Conservation (phyloP, 1,284 basidiomycete species). For the Ustilago xerochloae region DNA sequence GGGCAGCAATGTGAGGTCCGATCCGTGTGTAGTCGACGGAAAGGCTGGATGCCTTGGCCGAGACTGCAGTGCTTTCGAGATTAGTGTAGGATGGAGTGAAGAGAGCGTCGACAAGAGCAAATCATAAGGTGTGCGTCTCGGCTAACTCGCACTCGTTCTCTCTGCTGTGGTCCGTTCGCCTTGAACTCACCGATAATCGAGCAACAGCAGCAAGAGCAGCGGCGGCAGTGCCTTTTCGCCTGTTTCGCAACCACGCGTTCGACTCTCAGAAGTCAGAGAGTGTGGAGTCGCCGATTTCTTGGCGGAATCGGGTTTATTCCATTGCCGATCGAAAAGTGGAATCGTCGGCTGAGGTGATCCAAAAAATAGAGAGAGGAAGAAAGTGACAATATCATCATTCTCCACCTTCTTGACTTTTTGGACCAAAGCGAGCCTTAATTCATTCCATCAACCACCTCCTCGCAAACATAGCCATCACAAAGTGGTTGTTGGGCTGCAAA, state of each 20-base stretch:
- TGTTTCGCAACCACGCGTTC: background rate
- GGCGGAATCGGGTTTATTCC: constrained; percentile 16
- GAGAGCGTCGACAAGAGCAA: background rate
- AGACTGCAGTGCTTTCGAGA: no score
- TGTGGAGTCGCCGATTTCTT: constrained; percentile 12
- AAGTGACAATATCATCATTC: constrained; percentile 5
- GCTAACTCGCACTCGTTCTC: background rate
- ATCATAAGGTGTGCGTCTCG: background rate
- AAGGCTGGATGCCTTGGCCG: background rate
- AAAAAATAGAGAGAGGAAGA: constrained; percentile 26
- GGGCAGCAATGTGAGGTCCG: background rate
- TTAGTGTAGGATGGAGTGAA: no score
- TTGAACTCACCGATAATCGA: no score
- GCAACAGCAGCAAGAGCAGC: no score
- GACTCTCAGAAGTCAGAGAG: no score
- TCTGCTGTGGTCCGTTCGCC: constrained; percentile 27
- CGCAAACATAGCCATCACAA: no score
- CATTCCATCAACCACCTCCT: background rate
- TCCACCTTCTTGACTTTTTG: constrained; percentile 12
- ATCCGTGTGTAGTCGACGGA: background rate
- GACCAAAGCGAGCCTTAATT: no score
- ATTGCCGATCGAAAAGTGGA: background rate
- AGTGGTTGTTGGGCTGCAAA: background rate
- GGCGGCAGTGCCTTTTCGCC: no score
- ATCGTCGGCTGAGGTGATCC: constrained; percentile 35